These are phyloP conservation scores for Phanerodontia chrysosporium DNA, from an alignment of 768 basidiomycete genomes.

Conservation along the genomic window DNA sequence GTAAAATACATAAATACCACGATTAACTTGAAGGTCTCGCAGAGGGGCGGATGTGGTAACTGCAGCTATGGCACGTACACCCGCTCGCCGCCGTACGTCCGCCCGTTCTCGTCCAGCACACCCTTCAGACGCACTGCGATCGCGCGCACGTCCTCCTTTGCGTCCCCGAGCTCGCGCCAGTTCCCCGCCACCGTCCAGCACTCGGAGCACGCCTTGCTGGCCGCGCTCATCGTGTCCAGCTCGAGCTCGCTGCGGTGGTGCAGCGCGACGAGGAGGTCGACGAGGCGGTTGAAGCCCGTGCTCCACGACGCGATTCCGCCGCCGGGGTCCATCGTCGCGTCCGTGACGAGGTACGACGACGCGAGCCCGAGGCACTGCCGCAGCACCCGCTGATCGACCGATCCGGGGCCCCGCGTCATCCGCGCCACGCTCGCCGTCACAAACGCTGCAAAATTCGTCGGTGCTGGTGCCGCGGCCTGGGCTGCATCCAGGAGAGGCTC, in stretches of 20 bases:
- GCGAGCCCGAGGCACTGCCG: conserved; percentile 65
- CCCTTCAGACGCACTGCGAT: conserved; percentile 59
- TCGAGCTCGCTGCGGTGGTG: conserved; percentile 66
- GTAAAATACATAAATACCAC: not conserved
- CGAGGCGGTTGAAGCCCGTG: conserved; percentile 60
- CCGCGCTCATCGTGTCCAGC: conserved; percentile 70
- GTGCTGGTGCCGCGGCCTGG: not conserved
- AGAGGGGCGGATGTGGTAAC: not conserved
- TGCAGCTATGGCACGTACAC: conserved; percentile 31
- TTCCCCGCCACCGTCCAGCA: conserved; percentile 72
- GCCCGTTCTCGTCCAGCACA: conserved; percentile 51
- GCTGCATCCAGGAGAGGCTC: not conserved
- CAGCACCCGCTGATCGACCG: conserved; percentile 51
- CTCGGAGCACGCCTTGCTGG: conserved; percentile 69
- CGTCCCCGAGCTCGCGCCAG: conserved; percentile 65
- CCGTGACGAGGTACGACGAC: conserved; percentile 76
- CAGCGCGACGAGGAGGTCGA: conserved; percentile 71
- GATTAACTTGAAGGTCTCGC: not conserved
- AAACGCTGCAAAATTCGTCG: conserved; percentile 57
- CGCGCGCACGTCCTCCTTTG: conserved; percentile 55
- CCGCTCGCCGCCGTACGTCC: conserved; percentile 33
- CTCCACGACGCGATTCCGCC: conserved; percentile 60
- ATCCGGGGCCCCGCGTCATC: conserved; percentile 41
- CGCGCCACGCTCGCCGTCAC: conserved; percentile 52
- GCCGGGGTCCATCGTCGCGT: conserved; percentile 59